phyloP scores from a whole-genome alignment of 352 stramenopile species.

The Aphanomyces invadans region DNA sequence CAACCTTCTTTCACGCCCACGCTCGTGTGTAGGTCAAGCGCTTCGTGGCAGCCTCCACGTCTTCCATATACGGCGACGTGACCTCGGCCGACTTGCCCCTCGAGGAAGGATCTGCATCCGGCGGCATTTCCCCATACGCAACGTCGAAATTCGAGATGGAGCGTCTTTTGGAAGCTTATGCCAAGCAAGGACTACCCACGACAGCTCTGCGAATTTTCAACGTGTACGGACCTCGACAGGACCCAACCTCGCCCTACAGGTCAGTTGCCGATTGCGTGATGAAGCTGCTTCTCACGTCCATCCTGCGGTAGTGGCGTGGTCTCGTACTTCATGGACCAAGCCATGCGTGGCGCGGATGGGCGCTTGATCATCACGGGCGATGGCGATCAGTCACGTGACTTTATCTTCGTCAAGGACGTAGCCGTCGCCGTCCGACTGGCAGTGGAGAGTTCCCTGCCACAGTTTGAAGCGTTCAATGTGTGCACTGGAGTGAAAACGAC shows the following conservation, averaged over 20 bases:
- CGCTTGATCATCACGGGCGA: slow-evolving; percentile 71
- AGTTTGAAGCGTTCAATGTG: slow-evolving; percentile 82
- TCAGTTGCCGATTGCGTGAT: too few relatives aligned
- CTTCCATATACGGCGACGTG: slow-evolving; percentile 64
- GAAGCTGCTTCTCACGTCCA: too few relatives aligned
- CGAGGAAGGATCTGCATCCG: slow-evolving; percentile 60
- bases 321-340: slow-evolving; percentile 83
- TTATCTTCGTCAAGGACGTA: slow-evolving; percentile 82
- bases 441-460: slow-evolving; percentile 54
- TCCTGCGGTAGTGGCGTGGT: slow-evolving; percentile 56
- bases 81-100: slow-evolving; percentile 58
- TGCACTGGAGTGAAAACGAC: slow-evolving; percentile 71
- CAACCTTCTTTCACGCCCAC: neutral
- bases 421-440: slow-evolving; percentile 68
- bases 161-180: slow-evolving; percentile 64
- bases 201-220: slow-evolving; percentile 82
- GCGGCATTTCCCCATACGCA: slow-evolving; percentile 72
- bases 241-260: slow-evolving; percentile 74
- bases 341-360: slow-evolving; percentile 56
- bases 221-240: slow-evolving; percentile 72
- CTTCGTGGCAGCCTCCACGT: slow-evolving; percentile 70
- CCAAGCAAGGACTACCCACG: slow-evolving; percentile 61
- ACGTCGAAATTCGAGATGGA: slow-evolving; percentile 84
- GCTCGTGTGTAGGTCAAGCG: slow-evolving; percentile 41
- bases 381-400: slow-evolving; percentile 75